A percentile compares a stretch with the other conserved stretches of the same genome.
Conservation (phyloP, 202 grass and related monocot species). For the Saccharum hybrid region DNA sequence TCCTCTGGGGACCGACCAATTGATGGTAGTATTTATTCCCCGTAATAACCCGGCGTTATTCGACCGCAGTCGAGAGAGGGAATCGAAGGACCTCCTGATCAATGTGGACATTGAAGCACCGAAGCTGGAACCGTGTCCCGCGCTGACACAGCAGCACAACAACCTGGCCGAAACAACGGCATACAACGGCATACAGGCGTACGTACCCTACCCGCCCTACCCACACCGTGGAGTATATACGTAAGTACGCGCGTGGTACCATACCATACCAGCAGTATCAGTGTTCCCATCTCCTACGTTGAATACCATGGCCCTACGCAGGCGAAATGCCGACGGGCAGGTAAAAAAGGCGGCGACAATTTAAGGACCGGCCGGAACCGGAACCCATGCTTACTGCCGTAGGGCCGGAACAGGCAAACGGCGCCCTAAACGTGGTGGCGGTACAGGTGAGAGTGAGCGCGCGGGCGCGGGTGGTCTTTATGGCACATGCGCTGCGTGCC, state of each 20-base stretch:
- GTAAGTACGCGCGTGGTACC: not conserved
- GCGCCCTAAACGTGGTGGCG: not conserved
- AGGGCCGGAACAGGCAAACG: not conserved
- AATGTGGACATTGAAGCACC: slow-evolving; percentile 11
- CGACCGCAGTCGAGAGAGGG: too few relatives aligned
- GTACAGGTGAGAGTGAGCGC: not conserved
- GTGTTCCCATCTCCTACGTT: not conserved
- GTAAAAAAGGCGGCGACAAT: not conserved
- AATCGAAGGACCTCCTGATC: not conserved
- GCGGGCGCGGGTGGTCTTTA: slow-evolving; percentile 29
- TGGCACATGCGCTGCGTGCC: slow-evolving; percentile 38
- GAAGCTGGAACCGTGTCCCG: slow-evolving; percentile 5
- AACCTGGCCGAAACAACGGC: not conserved
- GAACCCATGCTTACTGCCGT: not conserved
- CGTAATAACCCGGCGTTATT: slow-evolving; percentile 16
- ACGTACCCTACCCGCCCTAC: too few relatives aligned
- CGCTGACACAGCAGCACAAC: not conserved
- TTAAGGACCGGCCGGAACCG: not conserved
- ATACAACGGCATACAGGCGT: too few relatives aligned
- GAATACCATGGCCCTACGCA: not conserved
- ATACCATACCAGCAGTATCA: not conserved
- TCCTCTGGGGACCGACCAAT: not conserved
- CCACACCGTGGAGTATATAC: too few relatives aligned
- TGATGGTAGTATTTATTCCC: too few relatives aligned
- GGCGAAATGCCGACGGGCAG: not conserved